phyloP scores from a whole-genome alignment of 2,329 filamentous ascomycete genomes.

The Colletotrichum limetticola region DNA sequence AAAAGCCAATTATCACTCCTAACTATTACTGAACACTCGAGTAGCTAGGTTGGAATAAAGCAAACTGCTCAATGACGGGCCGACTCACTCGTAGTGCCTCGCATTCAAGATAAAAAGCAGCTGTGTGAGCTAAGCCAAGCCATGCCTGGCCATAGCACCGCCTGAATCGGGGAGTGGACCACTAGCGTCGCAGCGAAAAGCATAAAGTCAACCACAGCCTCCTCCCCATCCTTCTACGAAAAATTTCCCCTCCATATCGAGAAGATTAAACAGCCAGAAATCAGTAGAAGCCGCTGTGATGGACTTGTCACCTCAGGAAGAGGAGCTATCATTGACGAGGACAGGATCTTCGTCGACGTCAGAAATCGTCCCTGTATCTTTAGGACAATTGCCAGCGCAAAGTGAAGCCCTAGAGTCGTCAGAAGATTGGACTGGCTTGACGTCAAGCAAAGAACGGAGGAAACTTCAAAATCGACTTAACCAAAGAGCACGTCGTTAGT shows the following conservation, averaged over 20 bases:
- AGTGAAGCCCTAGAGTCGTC: background rate
- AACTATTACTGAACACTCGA: background rate
- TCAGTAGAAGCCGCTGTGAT: background rate
- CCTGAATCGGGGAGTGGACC: background rate
- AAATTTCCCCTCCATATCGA: background rate
- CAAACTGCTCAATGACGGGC: background rate
- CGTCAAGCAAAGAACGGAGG: constrained; percentile 20
- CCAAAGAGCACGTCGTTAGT: constrained; percentile 26
- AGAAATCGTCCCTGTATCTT: background rate
- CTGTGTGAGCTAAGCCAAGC: background rate
- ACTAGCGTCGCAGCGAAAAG: background rate
- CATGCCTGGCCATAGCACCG: background rate
- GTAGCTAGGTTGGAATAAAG: background rate
- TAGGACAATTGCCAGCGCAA: background rate
- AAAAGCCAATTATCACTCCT: background rate
- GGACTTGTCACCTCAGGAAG: background rate
- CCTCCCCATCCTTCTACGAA: too few relatives aligned
- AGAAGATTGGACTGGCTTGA: constrained; percentile 23
- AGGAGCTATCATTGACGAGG: background rate
- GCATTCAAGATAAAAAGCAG: background rate
- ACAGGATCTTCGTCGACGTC: background rate
- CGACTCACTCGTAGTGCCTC: background rate
- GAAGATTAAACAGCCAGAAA: background rate
- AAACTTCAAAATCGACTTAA: constrained; percentile 29
- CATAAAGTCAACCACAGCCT: background rate